These are phyloP conservation scores for Lagerstroemia speciosa DNA, from an alignment of 345 rosid genomes.

Conservation along the genomic window DNA sequence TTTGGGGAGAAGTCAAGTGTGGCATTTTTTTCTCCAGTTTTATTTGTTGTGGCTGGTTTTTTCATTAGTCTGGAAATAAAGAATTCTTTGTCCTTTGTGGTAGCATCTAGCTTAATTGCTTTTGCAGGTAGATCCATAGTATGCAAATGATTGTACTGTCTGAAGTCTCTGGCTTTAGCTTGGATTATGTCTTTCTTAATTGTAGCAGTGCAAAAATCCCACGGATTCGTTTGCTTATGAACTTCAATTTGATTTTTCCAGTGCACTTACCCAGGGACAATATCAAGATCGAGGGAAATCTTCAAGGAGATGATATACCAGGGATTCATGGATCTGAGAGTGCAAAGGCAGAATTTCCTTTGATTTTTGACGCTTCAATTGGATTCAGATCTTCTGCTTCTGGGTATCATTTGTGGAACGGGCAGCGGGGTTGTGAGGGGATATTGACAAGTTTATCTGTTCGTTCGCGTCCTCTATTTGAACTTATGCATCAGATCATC, in stretches of 20 bases:
- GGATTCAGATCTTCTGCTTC: slow-evolving; percentile 16
- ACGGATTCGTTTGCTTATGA: slow-evolving; percentile 41
- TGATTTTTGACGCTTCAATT: slow-evolving; percentile 9
- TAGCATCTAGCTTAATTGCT: not conserved
- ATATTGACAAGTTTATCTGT: slow-evolving; percentile 26
- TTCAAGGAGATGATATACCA: not conserved
- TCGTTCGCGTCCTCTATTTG: slow-evolving; percentile 54
- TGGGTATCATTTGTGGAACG: slow-evolving; percentile 22
- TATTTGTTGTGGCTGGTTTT: not conserved
- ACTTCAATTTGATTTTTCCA: slow-evolving; percentile 78
- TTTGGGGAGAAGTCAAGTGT: not conserved
- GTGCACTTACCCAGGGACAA: slow-evolving; percentile 44
- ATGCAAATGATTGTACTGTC: not conserved
- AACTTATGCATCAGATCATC: slow-evolving; percentile 39
- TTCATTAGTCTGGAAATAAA: not conserved
- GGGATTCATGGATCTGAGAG: slow-evolving; percentile 20
- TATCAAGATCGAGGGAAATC: slow-evolving; percentile 9
- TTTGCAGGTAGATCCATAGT: not conserved
- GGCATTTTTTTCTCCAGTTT: not conserved
- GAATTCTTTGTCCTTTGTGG: not conserved
- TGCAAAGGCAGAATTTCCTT: slow-evolving; percentile 13
- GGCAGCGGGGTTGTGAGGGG: slow-evolving; percentile 13
- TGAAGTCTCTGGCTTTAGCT: not conserved
- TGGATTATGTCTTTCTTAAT: not conserved
- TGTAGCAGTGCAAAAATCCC: not conserved